A percentile compares a stretch with the other conserved stretches of the same genome.
Conservation (phyloP, 2,329 filamentous ascomycete species). For the Aureobasidium leucospermi region DNA sequence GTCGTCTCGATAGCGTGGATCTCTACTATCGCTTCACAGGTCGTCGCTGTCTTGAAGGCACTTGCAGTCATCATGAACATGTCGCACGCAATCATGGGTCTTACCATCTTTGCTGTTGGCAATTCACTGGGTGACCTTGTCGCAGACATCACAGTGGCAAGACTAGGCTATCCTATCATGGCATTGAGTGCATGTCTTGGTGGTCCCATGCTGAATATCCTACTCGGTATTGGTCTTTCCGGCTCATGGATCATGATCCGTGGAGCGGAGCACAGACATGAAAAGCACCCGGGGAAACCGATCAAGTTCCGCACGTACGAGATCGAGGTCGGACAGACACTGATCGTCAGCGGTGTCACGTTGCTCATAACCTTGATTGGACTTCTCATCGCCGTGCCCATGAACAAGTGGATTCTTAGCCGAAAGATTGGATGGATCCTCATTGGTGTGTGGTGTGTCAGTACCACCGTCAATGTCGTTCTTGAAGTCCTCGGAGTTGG, state of each 20-base stretch:
- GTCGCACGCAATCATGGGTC: slow-evolving; percentile 85
- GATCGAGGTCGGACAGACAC: slow-evolving; percentile 74
- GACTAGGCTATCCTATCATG: slow-evolving; percentile 94
- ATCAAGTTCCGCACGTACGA: slow-evolving; percentile 68
- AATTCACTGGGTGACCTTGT: slow-evolving; percentile 93
- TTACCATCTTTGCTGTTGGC: slow-evolving; percentile 93
- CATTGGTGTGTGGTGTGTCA: slow-evolving; percentile 71
- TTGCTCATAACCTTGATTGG: slow-evolving; percentile 72
- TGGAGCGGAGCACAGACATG: slow-evolving; percentile 57
- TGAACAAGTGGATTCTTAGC: slow-evolving; percentile 81
- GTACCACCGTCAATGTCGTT: slow-evolving; percentile 72
- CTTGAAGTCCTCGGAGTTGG: slow-evolving; percentile 55
- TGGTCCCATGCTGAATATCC: slow-evolving; percentile 96
- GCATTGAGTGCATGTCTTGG: slow-evolving; percentile 90
- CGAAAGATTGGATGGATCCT: slow-evolving; percentile 73
- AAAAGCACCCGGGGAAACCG: slow-evolving; percentile 58
- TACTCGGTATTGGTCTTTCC: slow-evolving; percentile 87
- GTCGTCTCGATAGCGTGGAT: slow-evolving; percentile 92
- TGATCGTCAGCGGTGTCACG: slow-evolving; percentile 79
- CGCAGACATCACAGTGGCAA: slow-evolving; percentile 87
- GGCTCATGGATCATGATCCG: slow-evolving; percentile 81
- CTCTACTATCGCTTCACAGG: slow-evolving; percentile 88
- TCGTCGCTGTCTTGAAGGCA: slow-evolving; percentile 89
- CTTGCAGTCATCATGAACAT: slow-evolving; percentile 88
- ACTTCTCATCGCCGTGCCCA: slow-evolving; percentile 71